Evolutionary conservation across 495 filamentous ascomycete species (phyloP).

Genomic region (Penicillium parvum): DNA sequence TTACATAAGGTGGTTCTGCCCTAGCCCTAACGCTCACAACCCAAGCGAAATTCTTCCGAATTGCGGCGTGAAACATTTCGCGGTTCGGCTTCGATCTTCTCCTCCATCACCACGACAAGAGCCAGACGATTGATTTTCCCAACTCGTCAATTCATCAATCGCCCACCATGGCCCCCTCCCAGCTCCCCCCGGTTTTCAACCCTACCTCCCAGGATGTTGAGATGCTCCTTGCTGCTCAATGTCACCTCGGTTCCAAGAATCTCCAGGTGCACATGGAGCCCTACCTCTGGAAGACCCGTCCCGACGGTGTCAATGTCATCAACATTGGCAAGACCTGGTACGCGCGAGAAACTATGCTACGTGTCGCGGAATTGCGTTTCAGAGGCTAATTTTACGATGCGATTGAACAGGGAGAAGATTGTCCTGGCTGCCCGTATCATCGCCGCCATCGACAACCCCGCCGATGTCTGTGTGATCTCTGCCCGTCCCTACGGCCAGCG

Average conservation of each 20-base stretch:
- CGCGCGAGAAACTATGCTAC: slow-evolving; percentile 19
- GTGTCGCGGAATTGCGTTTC: background rate
- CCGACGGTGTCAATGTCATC: slow-evolving; percentile 95
- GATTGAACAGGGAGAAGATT: slow-evolving; percentile 86
- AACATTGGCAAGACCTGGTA: slow-evolving; percentile 99
- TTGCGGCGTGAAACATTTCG: slow-evolving; percentile 30
- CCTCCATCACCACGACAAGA: slow-evolving; percentile 45
- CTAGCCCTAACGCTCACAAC: slow-evolving; percentile 43
- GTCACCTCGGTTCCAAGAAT: slow-evolving; percentile 98
- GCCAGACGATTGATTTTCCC: slow-evolving; percentile 52
- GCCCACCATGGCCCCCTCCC: slow-evolving; percentile 86
- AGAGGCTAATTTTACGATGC: slow-evolving; percentile 25
- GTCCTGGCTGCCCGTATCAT: slow-evolving; percentile 97
- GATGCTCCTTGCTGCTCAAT: slow-evolving; percentile 95
- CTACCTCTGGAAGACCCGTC: slow-evolving; percentile 98
- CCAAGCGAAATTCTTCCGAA: slow-evolving; percentile 40
- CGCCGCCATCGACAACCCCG: slow-evolving; percentile 97
- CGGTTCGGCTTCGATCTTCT: slow-evolving; percentile 33
- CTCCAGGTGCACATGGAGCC: slow-evolving; percentile 98
- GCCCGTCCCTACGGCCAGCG: slow-evolving; percentile 99
- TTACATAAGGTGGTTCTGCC: slow-evolving; percentile 19
- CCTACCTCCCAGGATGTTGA: slow-evolving; percentile 88
- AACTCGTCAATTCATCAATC: slow-evolving; percentile 50
- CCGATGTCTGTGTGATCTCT: slow-evolving; percentile 97
- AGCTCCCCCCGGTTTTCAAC: slow-evolving; percentile 88